These are phyloP conservation scores for Penicillium malachiteum DNA, from an alignment of 495 filamentous ascomycete genomes.

Conservation along the genomic window DNA sequence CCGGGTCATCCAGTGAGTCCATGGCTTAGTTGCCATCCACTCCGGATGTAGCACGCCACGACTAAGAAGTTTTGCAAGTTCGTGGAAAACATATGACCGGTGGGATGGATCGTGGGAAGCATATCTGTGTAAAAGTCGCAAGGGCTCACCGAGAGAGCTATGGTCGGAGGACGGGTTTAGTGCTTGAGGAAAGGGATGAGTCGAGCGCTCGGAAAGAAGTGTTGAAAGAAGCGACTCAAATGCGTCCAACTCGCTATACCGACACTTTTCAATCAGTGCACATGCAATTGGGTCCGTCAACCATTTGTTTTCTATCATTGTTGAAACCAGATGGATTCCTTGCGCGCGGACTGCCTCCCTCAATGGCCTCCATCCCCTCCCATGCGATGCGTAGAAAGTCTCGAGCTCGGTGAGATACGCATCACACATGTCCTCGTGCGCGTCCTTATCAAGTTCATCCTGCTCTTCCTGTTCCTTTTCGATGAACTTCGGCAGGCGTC, in stretches of 20 bases:
- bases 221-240: conserved; percentile 36
- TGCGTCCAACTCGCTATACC: conserved; percentile 35
- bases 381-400: conserved; percentile 48
- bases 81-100: conserved; percentile 37
- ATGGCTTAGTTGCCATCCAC: conserved; percentile 48
- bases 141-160: conserved; percentile 24
- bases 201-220: conserved; percentile 27
- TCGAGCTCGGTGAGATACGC: conserved; percentile 69
- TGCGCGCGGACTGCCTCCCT: conserved; percentile 65
- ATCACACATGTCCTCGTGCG: conserved; percentile 47
- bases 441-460: conserved; percentile 47
- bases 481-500: conserved; percentile 64
- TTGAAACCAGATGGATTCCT: conserved; percentile 57
- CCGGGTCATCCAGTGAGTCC: conserved; percentile 43
- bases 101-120: conserved; percentile 15
- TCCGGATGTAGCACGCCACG: conserved; percentile 41
- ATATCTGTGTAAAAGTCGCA: conserved; percentile 35
- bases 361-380: conserved; percentile 63
- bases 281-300: conserved; percentile 32
- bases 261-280: conserved; percentile 36
- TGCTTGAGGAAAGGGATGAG: conserved; percentile 30
- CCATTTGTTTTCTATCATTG: conserved; percentile 52
- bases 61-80: conserved; percentile 39
- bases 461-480: conserved; percentile 56
- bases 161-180: conserved; percentile 27